phyloP scores from a whole-genome alignment of 176 grass and related monocot genomes.

The Thinopyrum elongatum region DNA sequence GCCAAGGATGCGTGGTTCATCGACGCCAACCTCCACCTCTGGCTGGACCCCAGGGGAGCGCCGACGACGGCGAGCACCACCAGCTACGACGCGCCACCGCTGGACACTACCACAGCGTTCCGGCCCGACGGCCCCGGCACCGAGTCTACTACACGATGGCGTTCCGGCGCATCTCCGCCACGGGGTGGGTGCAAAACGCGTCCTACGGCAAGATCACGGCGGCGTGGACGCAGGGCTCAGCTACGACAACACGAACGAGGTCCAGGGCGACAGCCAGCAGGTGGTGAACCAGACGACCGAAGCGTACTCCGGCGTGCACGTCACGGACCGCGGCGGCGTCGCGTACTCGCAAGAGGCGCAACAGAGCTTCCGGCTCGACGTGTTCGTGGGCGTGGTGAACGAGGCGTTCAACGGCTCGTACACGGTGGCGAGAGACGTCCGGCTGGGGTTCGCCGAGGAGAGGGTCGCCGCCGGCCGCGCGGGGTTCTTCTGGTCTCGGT shows the following conservation, averaged over 20 bases:
- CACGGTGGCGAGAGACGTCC: conserved; percentile 27
- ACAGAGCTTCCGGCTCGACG: conserved; percentile 57
- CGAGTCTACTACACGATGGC: conserved; percentile 47
- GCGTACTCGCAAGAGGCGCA: conserved; percentile 57
- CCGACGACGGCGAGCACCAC: conserved; percentile 35
- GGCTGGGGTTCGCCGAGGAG: conserved; percentile 54
- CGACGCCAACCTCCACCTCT: conserved; percentile 89
- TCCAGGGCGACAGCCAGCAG: neutral
- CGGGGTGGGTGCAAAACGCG: conserved; percentile 68
- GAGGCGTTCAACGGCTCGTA: conserved; percentile 27
- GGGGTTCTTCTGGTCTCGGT: conserved; percentile 53
- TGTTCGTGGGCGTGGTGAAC: conserved; percentile 44
- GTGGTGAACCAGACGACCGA: conserved; percentile 67
- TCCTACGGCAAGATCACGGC: conserved; percentile 76
- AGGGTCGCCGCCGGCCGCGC: conserved; percentile 51
- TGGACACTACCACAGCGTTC: neutral
- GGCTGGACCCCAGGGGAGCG: conserved; percentile 55
- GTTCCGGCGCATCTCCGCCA: conserved; percentile 42
- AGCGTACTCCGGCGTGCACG: conserved; percentile 44
- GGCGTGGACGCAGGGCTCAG: conserved; percentile 49
- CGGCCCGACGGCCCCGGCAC: conserved; percentile 23
- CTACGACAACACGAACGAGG: conserved; percentile 51
- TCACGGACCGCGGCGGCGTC: conserved; percentile 31
- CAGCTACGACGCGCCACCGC: conserved; percentile 55
- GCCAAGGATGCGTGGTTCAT: conserved; percentile 58